A percentile compares a stretch with the other conserved stretches of the same genome.
These are phyloP conservation scores for Hyphopichia fennica DNA, from an alignment of 1,139 yeast genomes.

Conservation along the genomic window DNA sequence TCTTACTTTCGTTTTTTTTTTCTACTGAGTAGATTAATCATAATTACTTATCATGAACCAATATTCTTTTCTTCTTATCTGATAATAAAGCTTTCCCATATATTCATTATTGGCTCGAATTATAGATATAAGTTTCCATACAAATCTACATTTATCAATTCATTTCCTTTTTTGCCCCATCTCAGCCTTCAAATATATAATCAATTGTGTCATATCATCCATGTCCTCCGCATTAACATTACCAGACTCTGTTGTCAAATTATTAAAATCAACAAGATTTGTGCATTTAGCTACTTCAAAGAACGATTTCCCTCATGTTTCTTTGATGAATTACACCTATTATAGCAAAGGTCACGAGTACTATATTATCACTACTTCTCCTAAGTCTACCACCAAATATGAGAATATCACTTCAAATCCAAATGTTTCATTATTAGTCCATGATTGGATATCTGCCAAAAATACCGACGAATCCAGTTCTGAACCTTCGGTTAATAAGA, in stretches of 20 bases:
- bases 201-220: too few relatives aligned
- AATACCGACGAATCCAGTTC: conserved; percentile 12
- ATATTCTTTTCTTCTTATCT: too few relatives aligned
- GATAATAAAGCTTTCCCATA: too few relatives aligned
- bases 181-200: too few relatives aligned
- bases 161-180: too few relatives aligned
- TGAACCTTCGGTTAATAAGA: conserved; percentile 19
- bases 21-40: too few relatives aligned
- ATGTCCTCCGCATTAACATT: conserved; percentile 22
- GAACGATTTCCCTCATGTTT: conserved; percentile 73
- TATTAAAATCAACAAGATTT: conserved; percentile 60
- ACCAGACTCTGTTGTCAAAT: conserved; percentile 55
- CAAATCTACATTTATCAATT: too few relatives aligned
- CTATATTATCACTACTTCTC: conserved; percentile 68
- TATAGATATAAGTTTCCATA: too few relatives aligned
- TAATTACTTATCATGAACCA: too few relatives aligned
- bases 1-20: not conserved
- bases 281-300: conserved; percentile 81
- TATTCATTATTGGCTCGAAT: too few relatives aligned
- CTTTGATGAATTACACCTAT: conserved; percentile 85
- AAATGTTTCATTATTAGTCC: conserved; percentile 74
- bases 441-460: conserved; percentile 79
- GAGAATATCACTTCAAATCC: conserved; percentile 67
- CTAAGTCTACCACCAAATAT: conserved; percentile 67
- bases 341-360: conserved; percentile 39